Evolutionary conservation across 2,329 filamentous ascomycete species (phyloP), one percentile per base, ranked within the genome.

Genomic region (Epichloe glyceriae): DNA sequence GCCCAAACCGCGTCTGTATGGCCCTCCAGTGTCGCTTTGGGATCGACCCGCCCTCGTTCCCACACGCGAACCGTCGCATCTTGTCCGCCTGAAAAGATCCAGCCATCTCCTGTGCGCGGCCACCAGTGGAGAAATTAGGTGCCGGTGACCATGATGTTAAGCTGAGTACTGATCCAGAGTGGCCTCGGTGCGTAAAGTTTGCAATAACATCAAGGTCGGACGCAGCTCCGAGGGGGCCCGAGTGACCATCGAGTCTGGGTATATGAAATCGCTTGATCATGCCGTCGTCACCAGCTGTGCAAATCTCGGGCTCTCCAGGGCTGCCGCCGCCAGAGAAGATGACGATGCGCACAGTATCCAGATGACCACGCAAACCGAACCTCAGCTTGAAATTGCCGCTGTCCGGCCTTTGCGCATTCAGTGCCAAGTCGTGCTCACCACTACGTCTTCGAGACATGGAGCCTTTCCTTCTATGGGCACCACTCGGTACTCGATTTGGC

Each of bases 41-140:
- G 89, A 63, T 97, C 93, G 34, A 98, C 88, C 45, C 91, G 77
- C 30, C 91, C 91, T 47, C 90, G 81, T 67, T 98, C 91, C 93
- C 93, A 98, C 0, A 98, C 89, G 33, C 90, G 82, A 38, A 98
- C 83, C 6, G 88, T 95, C 17, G 87, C 82, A 67, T 98, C 93
- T 65, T 96, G 89, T 4, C 93, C 93, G 54, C 93, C 93, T 5
- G 91, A 97, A 67, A 98, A 98, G 57, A 98, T 90, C 93, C 93
- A 98, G 30, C 93, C 93, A 60, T 97, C 93, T 34, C 91, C 59
- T 86, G 82, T 7, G 87, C 88, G 55, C 90, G 82, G 6, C 90
- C 89, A 37, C 90, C 88, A 17, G 88, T 94, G 7, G 88, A 86
- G 64, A 96, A 95, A 62, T 87, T 93, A 26, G 87, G 86, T 2